A percentile compares a stretch with the other conserved stretches of the same genome.
Conservation (phyloP, 2,329 filamentous ascomycete species). For the Apiospora sp. region DNA sequence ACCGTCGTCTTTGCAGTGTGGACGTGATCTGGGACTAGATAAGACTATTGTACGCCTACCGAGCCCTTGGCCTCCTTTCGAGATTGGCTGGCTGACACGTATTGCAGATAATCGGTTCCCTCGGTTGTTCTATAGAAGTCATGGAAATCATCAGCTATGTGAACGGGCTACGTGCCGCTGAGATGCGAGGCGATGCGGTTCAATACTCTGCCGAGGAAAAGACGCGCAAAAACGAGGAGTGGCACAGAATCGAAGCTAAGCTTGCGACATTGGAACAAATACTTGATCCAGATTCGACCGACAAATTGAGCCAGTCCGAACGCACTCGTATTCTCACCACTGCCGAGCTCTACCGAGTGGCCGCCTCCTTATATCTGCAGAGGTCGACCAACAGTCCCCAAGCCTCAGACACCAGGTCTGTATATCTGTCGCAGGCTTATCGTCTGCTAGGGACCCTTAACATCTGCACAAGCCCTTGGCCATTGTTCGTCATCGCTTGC, state of each 20-base stretch:
- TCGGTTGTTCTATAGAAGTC: conserved; percentile 56
- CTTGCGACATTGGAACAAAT: conserved; percentile 39
- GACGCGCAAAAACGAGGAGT: conserved; percentile 39
- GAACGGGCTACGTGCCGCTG: conserved; percentile 45
- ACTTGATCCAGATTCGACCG: conserved; percentile 39
- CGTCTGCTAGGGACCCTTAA: conserved; percentile 44
- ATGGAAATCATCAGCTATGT: conserved; percentile 53
- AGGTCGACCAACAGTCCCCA: conserved; percentile 38
- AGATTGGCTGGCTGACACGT: conserved; percentile 5
- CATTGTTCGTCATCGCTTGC: conserved; percentile 56
- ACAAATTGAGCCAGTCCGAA: conserved; percentile 40
- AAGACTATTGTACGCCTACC: conserved; percentile 39
- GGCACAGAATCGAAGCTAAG: conserved; percentile 37
- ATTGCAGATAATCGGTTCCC: conserved; percentile 52
- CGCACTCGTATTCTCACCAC: conserved; percentile 47
- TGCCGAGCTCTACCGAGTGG: conserved; percentile 60
- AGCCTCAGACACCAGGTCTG: conserved; percentile 38
- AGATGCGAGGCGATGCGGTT: conserved; percentile 40
- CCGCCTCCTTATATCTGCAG: conserved; percentile 52
- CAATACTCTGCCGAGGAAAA: conserved; percentile 38
- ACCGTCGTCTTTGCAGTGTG: conserved; percentile 37
- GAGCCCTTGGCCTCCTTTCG: neutral
- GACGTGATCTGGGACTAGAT: conserved; percentile 38
- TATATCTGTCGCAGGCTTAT: conserved; percentile 47
- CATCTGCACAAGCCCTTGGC: conserved; percentile 57